Evolutionary conservation across 1,284 basidiomycete genomes (phyloP), one percentile per base, ranked within the genome.

Genomic region (Earliella scabrosa): DNA sequence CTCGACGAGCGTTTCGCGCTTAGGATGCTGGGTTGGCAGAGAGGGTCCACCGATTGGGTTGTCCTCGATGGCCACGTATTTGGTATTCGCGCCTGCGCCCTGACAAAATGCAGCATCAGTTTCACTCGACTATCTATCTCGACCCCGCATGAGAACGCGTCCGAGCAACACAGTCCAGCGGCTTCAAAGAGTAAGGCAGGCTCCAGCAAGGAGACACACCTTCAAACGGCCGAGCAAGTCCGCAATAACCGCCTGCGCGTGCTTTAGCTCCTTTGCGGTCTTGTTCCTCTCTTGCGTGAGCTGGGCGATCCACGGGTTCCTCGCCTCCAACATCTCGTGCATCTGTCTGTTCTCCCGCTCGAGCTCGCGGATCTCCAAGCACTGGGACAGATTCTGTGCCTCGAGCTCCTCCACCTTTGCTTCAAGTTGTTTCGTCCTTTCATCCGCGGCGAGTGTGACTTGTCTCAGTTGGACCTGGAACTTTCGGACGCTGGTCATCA

Each of bases 321-420:
- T 44, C 14, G 41, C 27, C 14, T 62, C 61, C 9, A 68, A 41
- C 45, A 45, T 29, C 13, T 40, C 38, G 24, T 56, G 59, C 23
- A 71, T 46, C 45, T 48, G 57, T 2, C 44, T 46, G 43, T 67
- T 69, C 58, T 67, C 63, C 14, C 44, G 36, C 34, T 66, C 53
- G 5, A 68, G 41, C 20, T 18, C 47, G 11, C 38, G 60, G 32
- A 68, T 61, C 13, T 46, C 40, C n/a, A 39, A 21, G 1, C 46
- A 32, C 23, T 40, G 56, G 10, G 43, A 34, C 26, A 54, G 44
- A 39, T 57, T 62, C 45, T 60, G 57, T 9, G 62, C 54, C 38
- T 67, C 62, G n/a, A 65, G 56, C 18, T 61, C 62, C 31, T 51
- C 52, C 16, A 66, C 50, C 41, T 56, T 60, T 11, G 38, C 20